Percentiles rank a stretch among this genome's conserved stretches.
Evolutionary conservation across 73 alveolate species (phyloP).

Genomic region (Paraurostyla sp.): DNA sequence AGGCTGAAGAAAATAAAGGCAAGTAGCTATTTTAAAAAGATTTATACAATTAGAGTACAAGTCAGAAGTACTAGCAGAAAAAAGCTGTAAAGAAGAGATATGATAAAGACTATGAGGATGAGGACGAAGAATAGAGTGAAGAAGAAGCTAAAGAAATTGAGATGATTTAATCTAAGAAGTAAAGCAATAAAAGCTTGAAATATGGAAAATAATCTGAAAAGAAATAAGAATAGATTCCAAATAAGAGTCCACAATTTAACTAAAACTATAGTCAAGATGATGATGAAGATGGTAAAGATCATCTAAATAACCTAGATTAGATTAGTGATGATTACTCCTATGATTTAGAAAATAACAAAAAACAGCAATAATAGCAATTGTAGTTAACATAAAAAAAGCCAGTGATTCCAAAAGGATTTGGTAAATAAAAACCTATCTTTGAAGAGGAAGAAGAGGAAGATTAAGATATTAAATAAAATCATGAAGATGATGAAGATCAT

Average conservation of each 20-base stretch:
- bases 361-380: no score
- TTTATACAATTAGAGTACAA: no score
- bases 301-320: not conserved
- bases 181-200: not conserved
- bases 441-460: not conserved
- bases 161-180: not conserved
- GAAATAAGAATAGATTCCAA: not conserved
- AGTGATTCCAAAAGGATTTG: constrained; percentile 18
- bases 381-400: no score
- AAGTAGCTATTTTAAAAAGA: no score
- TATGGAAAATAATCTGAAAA: not conserved
- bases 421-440: constrained; percentile 1
- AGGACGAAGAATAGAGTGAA: constrained; percentile 1
- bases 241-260: not conserved
- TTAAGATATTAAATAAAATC: not conserved
- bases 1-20: no score
- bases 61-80: no score
- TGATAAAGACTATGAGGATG: not conserved
- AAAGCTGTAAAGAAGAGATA: no score
- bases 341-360: no score
- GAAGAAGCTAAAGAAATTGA: not conserved
- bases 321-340: not conserved
- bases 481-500: not conserved
- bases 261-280: not conserved
- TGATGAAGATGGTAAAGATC: constrained; percentile 2